phyloP scores from a whole-genome alignment of 1,139 yeast genomes.

The Chernovozyma aurita region DNA sequence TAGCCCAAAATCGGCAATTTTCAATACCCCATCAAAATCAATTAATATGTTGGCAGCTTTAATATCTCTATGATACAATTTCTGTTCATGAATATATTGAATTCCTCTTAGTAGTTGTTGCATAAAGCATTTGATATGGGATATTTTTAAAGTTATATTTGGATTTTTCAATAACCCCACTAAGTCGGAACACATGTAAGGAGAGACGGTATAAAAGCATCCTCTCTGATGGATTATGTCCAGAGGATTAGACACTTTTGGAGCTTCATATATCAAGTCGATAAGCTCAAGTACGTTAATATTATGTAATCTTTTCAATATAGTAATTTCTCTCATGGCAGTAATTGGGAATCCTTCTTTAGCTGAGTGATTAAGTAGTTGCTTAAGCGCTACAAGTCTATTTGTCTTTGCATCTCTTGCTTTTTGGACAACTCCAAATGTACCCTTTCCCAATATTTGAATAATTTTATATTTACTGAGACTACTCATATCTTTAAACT shows the following conservation, averaged over 20 bases:
- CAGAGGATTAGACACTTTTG: slow-evolving; percentile 31
- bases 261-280: slow-evolving; percentile 76
- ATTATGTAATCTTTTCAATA: slow-evolving; percentile 68
- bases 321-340: slow-evolving; percentile 87
- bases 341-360: slow-evolving; percentile 95
- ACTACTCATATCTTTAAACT: slow-evolving; percentile 25
- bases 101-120: slow-evolving; percentile 74
- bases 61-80: slow-evolving; percentile 82
- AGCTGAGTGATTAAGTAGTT: slow-evolving; percentile 74
- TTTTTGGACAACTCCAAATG: slow-evolving; percentile 48
- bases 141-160: slow-evolving; percentile 50
- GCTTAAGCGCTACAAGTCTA: slow-evolving; percentile 56
- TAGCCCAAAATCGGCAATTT: slow-evolving; percentile 88
- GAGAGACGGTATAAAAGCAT: slow-evolving; percentile 80
- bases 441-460: slow-evolving; percentile 43
- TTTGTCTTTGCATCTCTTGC: slow-evolving; percentile 30
- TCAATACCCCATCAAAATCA: slow-evolving; percentile 70
- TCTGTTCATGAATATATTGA: slow-evolving; percentile 71
- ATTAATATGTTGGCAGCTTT: slow-evolving; percentile 90
- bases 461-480: slow-evolving; percentile 30
- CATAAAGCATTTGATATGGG: slow-evolving; percentile 83
- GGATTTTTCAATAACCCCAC: slow-evolving; percentile 92
- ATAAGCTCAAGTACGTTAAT: slow-evolving; percentile 68
- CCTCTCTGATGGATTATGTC: slow-evolving; percentile 40
- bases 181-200: slow-evolving; percentile 90